Conservation (phyloP, 2,329 filamentous ascomycete genomes). For the Penicillium sp. region DNA sequence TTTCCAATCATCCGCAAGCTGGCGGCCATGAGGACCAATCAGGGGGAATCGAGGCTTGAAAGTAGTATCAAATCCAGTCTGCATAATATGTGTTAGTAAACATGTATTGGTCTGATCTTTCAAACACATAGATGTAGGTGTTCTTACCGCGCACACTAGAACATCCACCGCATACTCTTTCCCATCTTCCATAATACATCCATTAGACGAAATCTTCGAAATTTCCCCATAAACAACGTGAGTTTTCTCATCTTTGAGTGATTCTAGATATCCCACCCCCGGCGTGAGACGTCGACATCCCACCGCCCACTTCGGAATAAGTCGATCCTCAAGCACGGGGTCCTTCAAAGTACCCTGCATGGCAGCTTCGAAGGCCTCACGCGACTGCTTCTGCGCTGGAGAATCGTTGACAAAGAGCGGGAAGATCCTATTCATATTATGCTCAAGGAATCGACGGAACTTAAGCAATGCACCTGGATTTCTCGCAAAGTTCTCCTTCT, state of each 20-base stretch:
- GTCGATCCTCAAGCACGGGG: slow-evolving; percentile 43
- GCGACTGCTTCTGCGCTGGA: not conserved
- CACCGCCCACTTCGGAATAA: slow-evolving; percentile 52
- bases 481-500: slow-evolving; percentile 20
- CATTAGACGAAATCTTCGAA: slow-evolving; percentile 37
- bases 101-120: not conserved
- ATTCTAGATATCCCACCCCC: slow-evolving; percentile 49
- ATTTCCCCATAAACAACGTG: slow-evolving; percentile 48
- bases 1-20: slow-evolving; percentile 52
- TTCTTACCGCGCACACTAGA: slow-evolving; percentile 20
- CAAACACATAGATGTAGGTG: not conserved
- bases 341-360: slow-evolving; percentile 48
- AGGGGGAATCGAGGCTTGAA: slow-evolving; percentile 53
- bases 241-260: slow-evolving; percentile 50
- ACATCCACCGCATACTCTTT: slow-evolving; percentile 19
- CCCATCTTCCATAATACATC: slow-evolving; percentile 31
- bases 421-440: slow-evolving; percentile 21
- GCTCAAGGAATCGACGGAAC: slow-evolving; percentile 24
- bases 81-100: not conserved
- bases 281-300: slow-evolving; percentile 49
- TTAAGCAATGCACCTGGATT: slow-evolving; percentile 15
- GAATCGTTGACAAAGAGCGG: slow-evolving; percentile 5
- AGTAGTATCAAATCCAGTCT: slow-evolving; percentile 26
- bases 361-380: not conserved
- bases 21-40: slow-evolving; percentile 40